Base-by-base conservation (phyloP, 2,329 filamentous ascomycete species). In the Fusarium sp. region DNA sequence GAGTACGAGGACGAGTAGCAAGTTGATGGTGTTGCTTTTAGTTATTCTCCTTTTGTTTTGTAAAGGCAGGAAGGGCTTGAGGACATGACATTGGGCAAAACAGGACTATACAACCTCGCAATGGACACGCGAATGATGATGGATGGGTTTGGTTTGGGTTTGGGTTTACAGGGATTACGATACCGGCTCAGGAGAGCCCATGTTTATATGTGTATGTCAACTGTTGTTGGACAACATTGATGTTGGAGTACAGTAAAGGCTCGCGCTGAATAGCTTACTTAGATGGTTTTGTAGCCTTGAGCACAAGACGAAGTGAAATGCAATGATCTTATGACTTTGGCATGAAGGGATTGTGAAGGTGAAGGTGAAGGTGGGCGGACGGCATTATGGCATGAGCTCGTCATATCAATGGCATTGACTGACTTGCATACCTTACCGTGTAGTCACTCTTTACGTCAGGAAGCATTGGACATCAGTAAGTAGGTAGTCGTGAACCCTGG, bases 1-100 rank as follows among this genome's bases (percentile, higher is more conserved):
- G 30, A 32, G 30, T 10, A 32, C 30, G 48, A 14, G 48, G 48
- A 52, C 18, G 48, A 52, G 25, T 9, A 30, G 48, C 25, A 27
- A 18, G 10, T 11, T 27, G 27, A 16, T 54, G 48, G 48, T 14
- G 18, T 54, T 54, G 63, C 35, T 25, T 52, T 52, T 52, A n/a
- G 13, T 50, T 45, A 45, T 62, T 45, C 60, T 48, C 66, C 20
- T 7, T 62, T 60, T 69, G 25, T 30, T 37, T 37, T 34, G n/a
- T 18, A 48, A 52, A 23, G 58, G 20, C 25, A n/a, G 23, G 20
- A 27, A n/a, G 23, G 41, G 32, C 35, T 27, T 35, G 54, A 41
- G 56, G 30, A 65, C 48, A 69, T 27, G 68, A 60, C 59, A 72
- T 62, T 48, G 54, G 67, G 61, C 37, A 57, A 56, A 54, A 64